These are phyloP conservation scores for Pseudopediastrum boryanum DNA, from an alignment of 139 green algal genomes.

Conservation along the genomic window DNA sequence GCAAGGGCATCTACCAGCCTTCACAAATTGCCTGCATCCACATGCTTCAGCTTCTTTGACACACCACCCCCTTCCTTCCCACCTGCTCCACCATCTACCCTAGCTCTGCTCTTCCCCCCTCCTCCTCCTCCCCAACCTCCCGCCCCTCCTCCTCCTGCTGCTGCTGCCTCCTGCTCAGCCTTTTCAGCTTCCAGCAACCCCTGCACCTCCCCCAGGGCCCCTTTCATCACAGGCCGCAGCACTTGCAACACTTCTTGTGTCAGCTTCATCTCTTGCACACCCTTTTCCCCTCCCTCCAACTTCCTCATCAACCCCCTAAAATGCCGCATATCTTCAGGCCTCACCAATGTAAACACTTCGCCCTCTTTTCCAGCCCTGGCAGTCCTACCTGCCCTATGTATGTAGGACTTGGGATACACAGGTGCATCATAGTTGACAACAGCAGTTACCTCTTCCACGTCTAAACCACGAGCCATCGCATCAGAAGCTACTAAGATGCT, in stretches of 20 bases:
- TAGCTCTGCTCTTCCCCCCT: no score
- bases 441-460: constrained; percentile 63
- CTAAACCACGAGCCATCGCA: constrained; percentile 90
- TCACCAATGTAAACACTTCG: constrained; percentile 77
- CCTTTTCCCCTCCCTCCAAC: neutral
- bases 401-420: constrained; percentile 84
- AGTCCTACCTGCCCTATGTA: constrained; percentile 81
- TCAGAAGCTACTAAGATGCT: constrained; percentile 86
- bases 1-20: no score
- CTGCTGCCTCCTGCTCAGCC: neutral
- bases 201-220: constrained; percentile 27
- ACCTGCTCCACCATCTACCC: no score
- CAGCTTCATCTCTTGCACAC: constrained; percentile 6
- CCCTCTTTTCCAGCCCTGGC: constrained; percentile 76
- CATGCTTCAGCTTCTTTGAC: neutral
- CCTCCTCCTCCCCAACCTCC: no score
- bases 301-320: constrained; percentile 68
- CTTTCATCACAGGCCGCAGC: constrained; percentile 23
- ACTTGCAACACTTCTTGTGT: constrained; percentile 17
- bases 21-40: no score
- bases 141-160: no score
- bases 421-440: constrained; percentile 93
- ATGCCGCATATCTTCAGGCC: constrained; percentile 82
- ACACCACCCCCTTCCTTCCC: neutral
- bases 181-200: constrained; percentile 15